A percentile compares a stretch with the other conserved stretches of the same genome.
Conservation (phyloP, 768 basidiomycete species). For the Termitomyces sp. region DNA sequence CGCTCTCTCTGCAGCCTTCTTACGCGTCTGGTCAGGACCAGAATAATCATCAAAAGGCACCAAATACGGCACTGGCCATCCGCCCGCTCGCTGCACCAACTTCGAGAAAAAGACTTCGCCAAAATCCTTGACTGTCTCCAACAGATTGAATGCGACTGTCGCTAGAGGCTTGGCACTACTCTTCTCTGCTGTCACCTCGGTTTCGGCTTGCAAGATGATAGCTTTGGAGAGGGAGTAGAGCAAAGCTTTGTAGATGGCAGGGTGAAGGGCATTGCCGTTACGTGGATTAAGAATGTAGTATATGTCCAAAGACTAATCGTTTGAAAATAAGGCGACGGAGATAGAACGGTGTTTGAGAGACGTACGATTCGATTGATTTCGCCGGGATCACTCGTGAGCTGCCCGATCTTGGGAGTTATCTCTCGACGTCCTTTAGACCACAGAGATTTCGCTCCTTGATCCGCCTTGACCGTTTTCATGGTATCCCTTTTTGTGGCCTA, state of each 20-base stretch:
- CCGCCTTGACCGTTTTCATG: conserved; percentile 62
- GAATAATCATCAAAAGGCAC: conserved; percentile 50
- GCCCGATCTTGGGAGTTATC: conserved; percentile 86
- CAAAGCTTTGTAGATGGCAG: conserved; percentile 65
- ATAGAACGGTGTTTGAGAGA: conserved; percentile 17
- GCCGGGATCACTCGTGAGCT: conserved; percentile 69
- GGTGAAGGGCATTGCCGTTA: conserved; percentile 27
- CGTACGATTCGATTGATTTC: conserved; percentile 67
- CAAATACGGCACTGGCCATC: conserved; percentile 77
- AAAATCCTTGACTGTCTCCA: conserved; percentile 58
- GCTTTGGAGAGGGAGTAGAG: conserved; percentile 88
- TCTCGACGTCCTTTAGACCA: conserved; percentile 72
- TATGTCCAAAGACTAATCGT: conserved; percentile 37
- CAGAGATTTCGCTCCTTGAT: conserved; percentile 50
- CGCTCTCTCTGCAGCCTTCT: conserved; percentile 41
- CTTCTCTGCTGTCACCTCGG: conserved; percentile 87
- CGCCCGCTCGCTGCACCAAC: conserved; percentile 83
- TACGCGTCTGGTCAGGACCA: conserved; percentile 40
- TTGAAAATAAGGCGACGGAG: background rate
- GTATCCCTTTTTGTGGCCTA: conserved; percentile 65
- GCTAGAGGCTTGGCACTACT: conserved; percentile 84
- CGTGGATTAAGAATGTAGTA: conserved; percentile 34
- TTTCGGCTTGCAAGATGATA: conserved; percentile 89
- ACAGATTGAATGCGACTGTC: conserved; percentile 67
- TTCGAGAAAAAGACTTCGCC: conserved; percentile 79